Conservation (phyloP, 2,329 filamentous ascomycete genomes). For the Aspergillus ochraceus region DNA sequence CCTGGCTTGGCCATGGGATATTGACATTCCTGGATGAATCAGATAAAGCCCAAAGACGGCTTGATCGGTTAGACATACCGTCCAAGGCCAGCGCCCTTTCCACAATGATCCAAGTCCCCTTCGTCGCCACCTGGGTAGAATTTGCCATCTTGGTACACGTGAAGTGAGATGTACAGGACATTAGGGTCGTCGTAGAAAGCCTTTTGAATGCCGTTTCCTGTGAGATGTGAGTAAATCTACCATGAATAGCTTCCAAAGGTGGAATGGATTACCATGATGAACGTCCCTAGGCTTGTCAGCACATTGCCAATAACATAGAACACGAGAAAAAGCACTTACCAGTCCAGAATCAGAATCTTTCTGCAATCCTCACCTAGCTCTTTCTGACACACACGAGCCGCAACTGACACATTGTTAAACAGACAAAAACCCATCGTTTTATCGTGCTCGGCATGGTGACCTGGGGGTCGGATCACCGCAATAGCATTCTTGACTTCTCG, state of each 20-base stretch:
- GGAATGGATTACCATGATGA: slow-evolving; percentile 55
- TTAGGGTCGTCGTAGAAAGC: slow-evolving; percentile 95
- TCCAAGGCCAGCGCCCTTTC: slow-evolving; percentile 57
- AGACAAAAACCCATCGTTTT: slow-evolving; percentile 91
- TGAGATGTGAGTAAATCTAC: slow-evolving; percentile 1
- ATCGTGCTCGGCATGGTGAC: slow-evolving; percentile 88
- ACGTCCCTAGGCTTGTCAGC: slow-evolving; percentile 56
- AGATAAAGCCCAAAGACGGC: slow-evolving; percentile 7
- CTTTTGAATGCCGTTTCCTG: slow-evolving; percentile 90
- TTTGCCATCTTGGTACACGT: slow-evolving; percentile 77
- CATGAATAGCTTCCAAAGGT: no score
- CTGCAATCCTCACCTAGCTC: slow-evolving; percentile 78
- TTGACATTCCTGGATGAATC: slow-evolving; percentile 58
- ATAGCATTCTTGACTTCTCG: slow-evolving; percentile 90
- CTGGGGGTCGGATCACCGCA: slow-evolving; percentile 90
- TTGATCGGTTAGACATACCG: slow-evolving; percentile 40
- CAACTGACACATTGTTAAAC: slow-evolving; percentile 96
- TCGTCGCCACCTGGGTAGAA: slow-evolving; percentile 75
- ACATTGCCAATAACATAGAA: not conserved
- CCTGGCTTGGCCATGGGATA: slow-evolving; percentile 66
- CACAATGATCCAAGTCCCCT: slow-evolving; percentile 61
- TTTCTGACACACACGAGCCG: slow-evolving; percentile 80
- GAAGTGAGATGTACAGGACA: slow-evolving; percentile 90
- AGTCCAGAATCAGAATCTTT: slow-evolving; percentile 91
- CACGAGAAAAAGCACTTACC: slow-evolving; percentile 59